Base-by-base conservation (phyloP, 148 eudicot genomes). In the Hydrangea macrophylla region DNA sequence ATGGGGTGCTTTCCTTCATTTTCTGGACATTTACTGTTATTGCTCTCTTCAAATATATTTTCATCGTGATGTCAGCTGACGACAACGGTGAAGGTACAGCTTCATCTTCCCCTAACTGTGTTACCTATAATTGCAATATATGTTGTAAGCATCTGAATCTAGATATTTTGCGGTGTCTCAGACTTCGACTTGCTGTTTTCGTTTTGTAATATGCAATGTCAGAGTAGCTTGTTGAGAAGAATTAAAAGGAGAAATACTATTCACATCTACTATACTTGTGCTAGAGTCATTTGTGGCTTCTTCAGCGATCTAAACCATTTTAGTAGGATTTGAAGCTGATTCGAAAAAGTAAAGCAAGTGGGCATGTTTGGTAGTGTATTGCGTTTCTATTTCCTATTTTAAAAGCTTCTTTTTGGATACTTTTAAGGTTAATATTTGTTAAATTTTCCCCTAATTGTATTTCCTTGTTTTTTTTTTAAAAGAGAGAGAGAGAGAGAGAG, bases 21-120 rank as follows among this genome's bases (percentile, higher is more conserved):
- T 87, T 87, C 67, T 87, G 88, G 92, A 87, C 88, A 10, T 72
- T 87, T 35, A 82, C 88, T 12, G 56, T 84, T 31, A 81, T 84
- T 67, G 85, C 86, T 59, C 77, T 84, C 23, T 58, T 79, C 78
- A 79, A 79, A 60, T 81, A 81, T 54, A 71, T 81, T 44, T 76
- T 85, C 76, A 69, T 86, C 22, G 85, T 86, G 67, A 72, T 86
- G 67, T 76, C 81, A 51, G 90, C 90, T 22, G 71, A 83, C 45
- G 90, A 86, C 69, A 86, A 86, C 15, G 87, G 85, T 6, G 90
- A 86, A 86, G 90, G 90, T 85, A 82, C 51, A 31, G 28, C 53
- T 33, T 70, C 3, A 24, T 51, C 24, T 36, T 31, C 33, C 24
- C 17, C 12, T 42, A 45, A 17, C 36, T 28, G 62, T 64, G 5